These are phyloP conservation scores for Dissophora ornata DNA, from an alignment of 192 early-diverging fungal genomes.

Conservation along the genomic window DNA sequence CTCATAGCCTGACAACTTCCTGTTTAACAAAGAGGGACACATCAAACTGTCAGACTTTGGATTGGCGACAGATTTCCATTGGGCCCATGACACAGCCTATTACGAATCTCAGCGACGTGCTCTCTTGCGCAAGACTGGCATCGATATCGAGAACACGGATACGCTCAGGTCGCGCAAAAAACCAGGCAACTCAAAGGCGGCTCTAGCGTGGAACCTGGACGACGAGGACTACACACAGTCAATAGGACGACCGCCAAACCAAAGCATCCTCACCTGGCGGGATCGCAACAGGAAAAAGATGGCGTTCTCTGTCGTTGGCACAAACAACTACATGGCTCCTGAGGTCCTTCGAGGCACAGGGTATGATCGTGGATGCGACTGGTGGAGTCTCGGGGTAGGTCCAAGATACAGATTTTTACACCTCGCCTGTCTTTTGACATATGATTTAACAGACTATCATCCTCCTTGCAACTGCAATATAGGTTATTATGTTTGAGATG, in stretches of 20 bases:
- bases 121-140: conserved; percentile 58
- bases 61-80: conserved; percentile 76
- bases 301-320: conserved; percentile 88
- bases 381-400: conserved; percentile 81
- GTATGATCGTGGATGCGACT: conserved; percentile 68
- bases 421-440: too few species aligned
- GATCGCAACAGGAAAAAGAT: conserved; percentile 60
- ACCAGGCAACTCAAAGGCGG: conserved; percentile 28
- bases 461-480: too few species aligned
- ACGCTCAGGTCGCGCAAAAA: conserved; percentile 54
- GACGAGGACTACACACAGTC: conserved; percentile 62
- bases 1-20: conserved; percentile 82
- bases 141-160: conserved; percentile 58
- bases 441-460: too few species aligned
- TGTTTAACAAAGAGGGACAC: conserved; percentile 74
- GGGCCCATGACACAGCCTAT: conserved; percentile 70
- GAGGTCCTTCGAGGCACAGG: conserved; percentile 75
- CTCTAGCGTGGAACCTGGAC: conserved; percentile 46
- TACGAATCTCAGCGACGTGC: conserved; percentile 69
- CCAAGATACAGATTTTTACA: too few species aligned
- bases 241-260: conserved; percentile 54
- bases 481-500: conserved; percentile 80
- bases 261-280: conserved; percentile 66
- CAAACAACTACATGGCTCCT: conserved; percentile 95
- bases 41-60: conserved; percentile 79